Conservation (phyloP, 257 asterid genomes). For the Prunella vulgaris region DNA sequence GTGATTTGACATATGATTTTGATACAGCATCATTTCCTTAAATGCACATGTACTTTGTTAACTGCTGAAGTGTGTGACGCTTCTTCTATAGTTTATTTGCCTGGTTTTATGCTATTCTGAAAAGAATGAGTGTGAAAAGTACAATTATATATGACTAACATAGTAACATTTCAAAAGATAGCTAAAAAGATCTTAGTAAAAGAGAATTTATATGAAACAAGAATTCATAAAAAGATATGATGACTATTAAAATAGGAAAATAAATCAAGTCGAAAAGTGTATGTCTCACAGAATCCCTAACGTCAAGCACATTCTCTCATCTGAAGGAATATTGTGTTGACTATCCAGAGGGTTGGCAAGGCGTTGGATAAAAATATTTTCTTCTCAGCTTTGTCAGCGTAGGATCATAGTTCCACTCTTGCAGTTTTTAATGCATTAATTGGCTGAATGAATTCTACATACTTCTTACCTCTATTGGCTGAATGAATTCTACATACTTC, state of each 20-base stretch:
- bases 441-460: neutral
- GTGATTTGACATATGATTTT: neutral
- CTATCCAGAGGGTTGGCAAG: neutral
- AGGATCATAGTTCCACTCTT: neutral
- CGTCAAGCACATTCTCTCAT: neutral
- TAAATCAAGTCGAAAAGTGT: neutral
- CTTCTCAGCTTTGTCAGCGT: neutral
- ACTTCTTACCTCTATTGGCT: neutral
- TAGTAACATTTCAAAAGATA: neutral
- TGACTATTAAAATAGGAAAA: neutral
- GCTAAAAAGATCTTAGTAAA: neutral
- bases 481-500: too few species aligned
- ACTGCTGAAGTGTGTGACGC: neutral
- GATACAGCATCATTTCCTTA: neutral
- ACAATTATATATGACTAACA: too few species aligned
- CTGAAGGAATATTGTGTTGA: neutral
- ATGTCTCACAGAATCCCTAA: neutral
- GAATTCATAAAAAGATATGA: neutral
- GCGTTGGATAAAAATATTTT: neutral
- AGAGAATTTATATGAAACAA: neutral
- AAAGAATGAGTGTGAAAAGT: neutral
- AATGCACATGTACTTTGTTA: too few species aligned
- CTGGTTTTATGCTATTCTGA: neutral
- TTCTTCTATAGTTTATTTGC: too few species aligned
- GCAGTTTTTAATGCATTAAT: neutral